Evolutionary conservation across 176 grass and related monocot species (phyloP).

Genomic region (Rhynchospora pubera): DNA sequence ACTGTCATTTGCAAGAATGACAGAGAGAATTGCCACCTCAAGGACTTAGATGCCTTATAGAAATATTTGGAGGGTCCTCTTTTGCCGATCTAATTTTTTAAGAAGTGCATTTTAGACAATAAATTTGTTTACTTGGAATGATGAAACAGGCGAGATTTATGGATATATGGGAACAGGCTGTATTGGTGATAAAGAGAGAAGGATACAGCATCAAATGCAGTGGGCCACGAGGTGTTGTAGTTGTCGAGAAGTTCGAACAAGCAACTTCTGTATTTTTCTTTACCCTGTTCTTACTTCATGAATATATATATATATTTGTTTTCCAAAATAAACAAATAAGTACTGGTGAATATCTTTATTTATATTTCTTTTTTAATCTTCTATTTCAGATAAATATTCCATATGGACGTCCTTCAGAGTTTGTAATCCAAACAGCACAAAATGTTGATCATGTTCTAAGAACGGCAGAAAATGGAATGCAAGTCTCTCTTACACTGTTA

Average conservation of each 20-base stretch:
- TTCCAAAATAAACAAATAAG: background rate
- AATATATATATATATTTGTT: conserved; percentile 10
- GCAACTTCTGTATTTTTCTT: conserved; percentile 52
- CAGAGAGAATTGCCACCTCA: background rate
- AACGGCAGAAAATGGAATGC: conserved; percentile 42
- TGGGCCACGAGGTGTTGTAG: conserved; percentile 66
- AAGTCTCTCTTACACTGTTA: conserved; percentile 29
- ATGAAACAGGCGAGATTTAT: conserved; percentile 61
- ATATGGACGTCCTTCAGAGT: conserved; percentile 42
- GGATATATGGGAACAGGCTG: conserved; percentile 90
- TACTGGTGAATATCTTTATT: background rate
- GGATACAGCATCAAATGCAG: conserved; percentile 87
- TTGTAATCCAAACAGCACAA: conserved; percentile 46
- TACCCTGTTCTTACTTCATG: conserved; percentile 16
- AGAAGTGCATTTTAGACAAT: conserved; percentile 25
- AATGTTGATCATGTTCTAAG: conserved; percentile 45
- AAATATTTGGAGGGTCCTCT: background rate
- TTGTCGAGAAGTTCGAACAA: conserved; percentile 83
- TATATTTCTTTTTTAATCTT: conserved; percentile 17
- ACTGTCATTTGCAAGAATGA: background rate
- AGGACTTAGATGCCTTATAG: background rate
- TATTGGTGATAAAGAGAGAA: conserved; percentile 84
- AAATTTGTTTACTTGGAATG: conserved; percentile 15
- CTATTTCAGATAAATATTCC: conserved; percentile 64
- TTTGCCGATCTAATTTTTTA: conserved; percentile 13